Conservation (phyloP, 1,284 basidiomycete genomes). For the Apiotrichum brassicae region DNA sequence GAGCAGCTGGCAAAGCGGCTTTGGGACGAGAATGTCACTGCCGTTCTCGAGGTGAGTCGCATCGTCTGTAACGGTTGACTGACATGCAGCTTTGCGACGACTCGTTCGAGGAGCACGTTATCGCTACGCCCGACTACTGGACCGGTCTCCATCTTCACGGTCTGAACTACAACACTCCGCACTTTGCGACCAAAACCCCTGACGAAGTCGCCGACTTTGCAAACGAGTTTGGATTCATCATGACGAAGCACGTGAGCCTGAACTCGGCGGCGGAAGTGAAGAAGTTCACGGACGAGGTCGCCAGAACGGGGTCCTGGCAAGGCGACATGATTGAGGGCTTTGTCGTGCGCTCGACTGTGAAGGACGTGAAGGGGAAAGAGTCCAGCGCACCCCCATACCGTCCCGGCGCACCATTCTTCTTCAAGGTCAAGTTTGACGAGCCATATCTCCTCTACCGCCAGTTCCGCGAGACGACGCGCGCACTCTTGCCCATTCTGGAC, state of each 20-base stretch:
- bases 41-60: constrained; percentile 73
- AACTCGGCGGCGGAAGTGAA: constrained; percentile 64
- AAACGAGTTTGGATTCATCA: constrained; percentile 83
- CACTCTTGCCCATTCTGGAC: constrained; percentile 53
- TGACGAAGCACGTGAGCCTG: constrained; percentile 60
- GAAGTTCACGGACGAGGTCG: constrained; percentile 64
- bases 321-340: constrained; percentile 91
- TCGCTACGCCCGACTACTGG: constrained; percentile 70
- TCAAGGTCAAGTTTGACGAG: constrained; percentile 99
- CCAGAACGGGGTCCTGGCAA: constrained; percentile 67
- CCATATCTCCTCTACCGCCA: constrained; percentile 98
- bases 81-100: constrained; percentile 84
- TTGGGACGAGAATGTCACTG: constrained; percentile 81
- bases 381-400: constrained; percentile 58
- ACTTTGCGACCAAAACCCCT: constrained; percentile 69
- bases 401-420: constrained; percentile 84
- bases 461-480: constrained; percentile 90
- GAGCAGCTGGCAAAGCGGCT: constrained; percentile 66
- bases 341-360: constrained; percentile 76
- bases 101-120: constrained; percentile 94
- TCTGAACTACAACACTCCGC: constrained; percentile 66
- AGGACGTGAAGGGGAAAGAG: constrained; percentile 23
- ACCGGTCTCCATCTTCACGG: constrained; percentile 94
- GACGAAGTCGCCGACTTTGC: constrained; percentile 72
- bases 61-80: background rate